Evolutionary conservation across 139 green algal genomes (phyloP), one percentile per base, ranked within the genome.

Genomic region (Chlamydomonas schloesseri): DNA sequence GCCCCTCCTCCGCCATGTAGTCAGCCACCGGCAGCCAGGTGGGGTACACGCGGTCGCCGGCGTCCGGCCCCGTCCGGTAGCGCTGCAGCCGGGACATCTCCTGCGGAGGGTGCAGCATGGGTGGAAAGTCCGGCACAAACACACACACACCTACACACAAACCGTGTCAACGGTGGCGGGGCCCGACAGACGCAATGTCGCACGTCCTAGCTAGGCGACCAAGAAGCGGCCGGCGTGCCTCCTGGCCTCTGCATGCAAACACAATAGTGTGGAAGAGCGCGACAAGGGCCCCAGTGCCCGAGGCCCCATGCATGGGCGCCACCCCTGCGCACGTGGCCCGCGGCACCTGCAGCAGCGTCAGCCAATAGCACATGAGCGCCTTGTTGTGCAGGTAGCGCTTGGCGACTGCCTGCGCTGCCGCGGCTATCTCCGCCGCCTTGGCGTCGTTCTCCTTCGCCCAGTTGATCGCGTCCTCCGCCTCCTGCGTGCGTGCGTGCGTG

Each of bases 361-460:
- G 53, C 81, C 83, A 88, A 64, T 88, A 88, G 73, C 83, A 88
- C 70, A 79, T 83, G 42, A 83, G 73, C 46, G 83, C 83, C 62
- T 65, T 73, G 73, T 74, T 81, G 76, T 85, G 76, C 26, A 89
- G 84, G 75, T 76, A 89, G 29, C 2, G 24, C 20, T 50, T 1
- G 24, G 84, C 84, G 3, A 90, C 15, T 53, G 65, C 14, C 71
- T 88, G 87, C 1, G 79, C 87, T 8, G 31, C n/a, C 1, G 46
- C 11, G 0, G 68, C 87, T 26, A 91, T 86, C 23, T 26, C 1
- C 17, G 31, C 47, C 2, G 87, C 87, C 68, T 83, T 46, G 18
- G 0, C 8, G 82, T 88, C 75, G 69, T 91, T 67, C 17, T 31
- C 33, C 17, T 13, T 8, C 0, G 75, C 74, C 87, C 87, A 91